These are phyloP conservation scores for Komagataella ulmi DNA, from an alignment of 805 yeast genomes.

Conservation along the genomic window DNA sequence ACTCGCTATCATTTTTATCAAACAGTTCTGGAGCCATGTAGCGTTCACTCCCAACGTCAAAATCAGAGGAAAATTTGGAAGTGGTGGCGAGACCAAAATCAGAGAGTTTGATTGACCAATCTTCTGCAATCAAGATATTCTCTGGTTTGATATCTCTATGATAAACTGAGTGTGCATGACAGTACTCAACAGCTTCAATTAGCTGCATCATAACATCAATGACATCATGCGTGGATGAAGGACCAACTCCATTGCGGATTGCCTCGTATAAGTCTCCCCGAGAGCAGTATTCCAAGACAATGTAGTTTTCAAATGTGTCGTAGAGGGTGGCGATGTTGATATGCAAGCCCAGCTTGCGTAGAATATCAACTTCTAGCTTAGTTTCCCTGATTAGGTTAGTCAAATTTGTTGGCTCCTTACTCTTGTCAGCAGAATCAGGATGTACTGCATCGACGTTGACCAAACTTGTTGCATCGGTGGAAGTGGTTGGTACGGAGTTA, in stretches of 20 bases:
- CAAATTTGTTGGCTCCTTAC: constrained; percentile 5
- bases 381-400: constrained; percentile 36
- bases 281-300: constrained; percentile 49
- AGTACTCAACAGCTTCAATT: constrained; percentile 32
- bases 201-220: constrained; percentile 31
- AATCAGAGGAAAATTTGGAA: constrained; percentile 15
- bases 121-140: constrained; percentile 39
- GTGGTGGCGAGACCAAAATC: constrained; percentile 63
- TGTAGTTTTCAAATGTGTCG: constrained; percentile 40
- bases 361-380: constrained; percentile 37
- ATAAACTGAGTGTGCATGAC: constrained; percentile 46
- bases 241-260: constrained; percentile 18
- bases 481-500: background rate
- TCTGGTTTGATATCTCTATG: constrained; percentile 72
- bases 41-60: constrained; percentile 42
- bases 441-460: background rate
- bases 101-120: constrained; percentile 46
- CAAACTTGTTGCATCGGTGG: background rate
- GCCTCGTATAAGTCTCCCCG: constrained; percentile 59
- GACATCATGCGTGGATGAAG: constrained; percentile 10
- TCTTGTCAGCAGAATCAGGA: background rate
- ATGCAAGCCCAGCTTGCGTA: constrained; percentile 29
- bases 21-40: constrained; percentile 43
- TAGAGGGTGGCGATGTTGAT: constrained; percentile 44
- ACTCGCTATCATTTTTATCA: background rate